phyloP scores from a whole-genome alignment of 495 filamentous ascomycete species.

The Penicillium argentinense region DNA sequence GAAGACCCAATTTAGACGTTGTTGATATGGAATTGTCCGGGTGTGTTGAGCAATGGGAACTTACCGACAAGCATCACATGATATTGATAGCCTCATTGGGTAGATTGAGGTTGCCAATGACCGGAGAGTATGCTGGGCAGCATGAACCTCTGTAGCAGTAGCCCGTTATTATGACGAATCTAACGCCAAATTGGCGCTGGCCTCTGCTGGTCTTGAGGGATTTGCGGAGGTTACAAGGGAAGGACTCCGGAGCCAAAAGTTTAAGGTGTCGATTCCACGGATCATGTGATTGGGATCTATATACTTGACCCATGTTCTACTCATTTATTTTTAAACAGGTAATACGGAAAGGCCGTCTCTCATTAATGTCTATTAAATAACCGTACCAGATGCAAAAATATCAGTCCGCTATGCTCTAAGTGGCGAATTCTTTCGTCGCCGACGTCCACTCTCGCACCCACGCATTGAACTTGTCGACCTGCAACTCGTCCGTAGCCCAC shows the following conservation, averaged over 20 bases:
- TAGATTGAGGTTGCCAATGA: background rate
- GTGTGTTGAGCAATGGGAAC: too few species aligned
- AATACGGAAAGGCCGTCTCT: background rate
- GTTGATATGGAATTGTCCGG: too few species aligned
- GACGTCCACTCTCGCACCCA: conserved; percentile 31
- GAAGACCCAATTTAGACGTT: too few species aligned
- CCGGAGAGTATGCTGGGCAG: too few species aligned
- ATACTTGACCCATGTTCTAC: background rate
- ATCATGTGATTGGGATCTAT: conserved; percentile 11
- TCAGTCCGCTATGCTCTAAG: conserved; percentile 4
- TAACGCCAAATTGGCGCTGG: too few species aligned
- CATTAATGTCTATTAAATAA: background rate
- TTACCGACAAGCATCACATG: conserved; percentile 43
- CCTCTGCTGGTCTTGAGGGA: too few species aligned
- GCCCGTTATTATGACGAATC: too few species aligned
- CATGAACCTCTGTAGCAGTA: too few species aligned
- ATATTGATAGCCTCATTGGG: conserved; percentile 43
- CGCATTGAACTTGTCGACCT: conserved; percentile 35
- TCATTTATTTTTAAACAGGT: too few species aligned
- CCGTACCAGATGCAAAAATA: conserved; percentile 7
- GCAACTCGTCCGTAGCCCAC: conserved; percentile 37
- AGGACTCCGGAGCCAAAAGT: conserved; percentile 4
- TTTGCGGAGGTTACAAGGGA: conserved; percentile 1
- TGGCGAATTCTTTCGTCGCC: conserved; percentile 9
- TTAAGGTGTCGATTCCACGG: conserved; percentile 9